Conservation (phyloP, 768 basidiomycete species). For the Serendipita sp. region DNA sequence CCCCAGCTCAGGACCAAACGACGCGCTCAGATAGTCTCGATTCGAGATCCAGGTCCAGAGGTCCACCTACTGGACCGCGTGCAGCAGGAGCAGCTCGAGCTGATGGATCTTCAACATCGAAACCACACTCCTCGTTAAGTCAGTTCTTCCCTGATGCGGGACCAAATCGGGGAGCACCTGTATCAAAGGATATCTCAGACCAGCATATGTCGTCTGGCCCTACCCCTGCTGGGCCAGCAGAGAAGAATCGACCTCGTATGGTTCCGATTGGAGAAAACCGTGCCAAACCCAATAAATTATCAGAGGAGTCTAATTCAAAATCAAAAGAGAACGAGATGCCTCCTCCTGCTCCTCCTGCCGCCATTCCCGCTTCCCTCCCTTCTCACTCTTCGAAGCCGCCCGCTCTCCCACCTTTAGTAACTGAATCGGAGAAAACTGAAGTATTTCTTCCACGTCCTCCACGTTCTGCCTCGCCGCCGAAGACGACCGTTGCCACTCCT, state of each 20-base stretch:
- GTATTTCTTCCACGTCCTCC: neutral
- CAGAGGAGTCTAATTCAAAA: no score
- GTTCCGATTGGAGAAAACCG: no score
- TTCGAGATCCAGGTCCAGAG: no score
- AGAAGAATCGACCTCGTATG: no score
- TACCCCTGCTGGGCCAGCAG: neutral
- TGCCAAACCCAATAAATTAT: no score
- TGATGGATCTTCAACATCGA: neutral
- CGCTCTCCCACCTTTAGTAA: neutral
- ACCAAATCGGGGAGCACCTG: no score
- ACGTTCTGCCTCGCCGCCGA: neutral
- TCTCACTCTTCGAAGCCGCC: neutral
- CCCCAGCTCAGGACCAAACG: neutral
- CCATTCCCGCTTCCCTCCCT: neutral
- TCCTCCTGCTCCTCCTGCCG: no score
- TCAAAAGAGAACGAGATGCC: no score
- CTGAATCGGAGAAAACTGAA: neutral
- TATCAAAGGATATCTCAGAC: no score
- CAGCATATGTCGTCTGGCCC: neutral
- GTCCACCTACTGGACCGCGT: neutral
- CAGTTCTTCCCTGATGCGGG: constrained; percentile 4
- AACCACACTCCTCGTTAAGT: neutral
- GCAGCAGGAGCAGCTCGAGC: neutral
- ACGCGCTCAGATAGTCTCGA: no score
- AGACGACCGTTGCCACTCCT: neutral